Percentiles rank a stretch among this genome's conserved stretches.
Evolutionary conservation across 2,329 filamentous ascomycete genomes (phyloP).

Genomic region (Cordyceps pruinosa): DNA sequence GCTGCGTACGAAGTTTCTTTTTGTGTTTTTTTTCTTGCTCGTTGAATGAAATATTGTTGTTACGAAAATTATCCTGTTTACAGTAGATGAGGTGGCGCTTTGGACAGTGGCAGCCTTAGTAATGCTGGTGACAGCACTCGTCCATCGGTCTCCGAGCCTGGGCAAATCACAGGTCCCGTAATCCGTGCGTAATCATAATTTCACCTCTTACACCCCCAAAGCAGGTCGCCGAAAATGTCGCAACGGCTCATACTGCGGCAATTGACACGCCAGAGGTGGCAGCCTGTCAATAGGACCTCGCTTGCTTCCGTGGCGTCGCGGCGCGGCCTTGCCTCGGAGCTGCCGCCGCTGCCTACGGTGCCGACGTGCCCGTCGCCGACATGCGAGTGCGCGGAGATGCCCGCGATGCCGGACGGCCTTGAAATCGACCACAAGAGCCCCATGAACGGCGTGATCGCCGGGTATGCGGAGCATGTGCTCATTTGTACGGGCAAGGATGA

Average conservation of each 20-base stretch:
- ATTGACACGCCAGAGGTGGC: background rate
- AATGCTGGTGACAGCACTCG: constrained; percentile 10
- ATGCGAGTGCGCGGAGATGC: constrained; percentile 65
- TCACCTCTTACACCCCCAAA: background rate
- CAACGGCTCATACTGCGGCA: constrained; percentile 8
- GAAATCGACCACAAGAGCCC: constrained; percentile 66
- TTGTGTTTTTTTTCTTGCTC: background rate
- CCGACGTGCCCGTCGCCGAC: constrained; percentile 64
- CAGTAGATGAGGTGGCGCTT: background rate
- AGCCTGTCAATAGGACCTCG: background rate
- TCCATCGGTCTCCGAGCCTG: constrained; percentile 11
- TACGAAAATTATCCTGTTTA: background rate
- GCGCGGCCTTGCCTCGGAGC: constrained; percentile 11
- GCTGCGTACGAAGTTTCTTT: background rate
- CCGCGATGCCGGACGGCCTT: constrained; percentile 57
- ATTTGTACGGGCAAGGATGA: constrained; percentile 74
- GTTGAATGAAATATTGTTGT: background rate
- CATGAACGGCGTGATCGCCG: constrained; percentile 69
- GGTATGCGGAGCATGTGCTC: constrained; percentile 75
- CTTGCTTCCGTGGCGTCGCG: background rate
- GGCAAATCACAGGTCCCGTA: constrained; percentile 10
- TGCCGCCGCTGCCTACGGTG: constrained; percentile 37
- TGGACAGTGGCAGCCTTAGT: background rate
- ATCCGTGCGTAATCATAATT: constrained; percentile 9
- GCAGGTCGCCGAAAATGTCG: constrained; percentile 3